Evolutionary conservation across 1,284 basidiomycete species (phyloP).

Genomic region (Malassezia equina): DNA sequence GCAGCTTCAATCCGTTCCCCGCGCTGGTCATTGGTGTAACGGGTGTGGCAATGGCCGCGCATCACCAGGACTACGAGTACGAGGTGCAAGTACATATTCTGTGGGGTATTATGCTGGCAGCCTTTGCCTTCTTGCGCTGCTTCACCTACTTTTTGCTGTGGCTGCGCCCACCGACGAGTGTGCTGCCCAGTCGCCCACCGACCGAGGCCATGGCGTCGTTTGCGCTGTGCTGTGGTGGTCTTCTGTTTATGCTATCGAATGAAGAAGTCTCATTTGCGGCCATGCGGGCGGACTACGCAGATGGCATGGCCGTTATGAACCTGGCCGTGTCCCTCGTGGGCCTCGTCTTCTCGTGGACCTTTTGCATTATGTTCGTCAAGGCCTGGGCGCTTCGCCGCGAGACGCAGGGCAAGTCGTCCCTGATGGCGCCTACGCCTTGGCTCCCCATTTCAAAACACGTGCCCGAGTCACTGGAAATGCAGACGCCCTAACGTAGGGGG

Average conservation of each 20-base stretch:
- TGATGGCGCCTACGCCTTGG: neutral
- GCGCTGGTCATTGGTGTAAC: slow-evolving; percentile 78
- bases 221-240: slow-evolving; percentile 73
- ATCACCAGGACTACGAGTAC: slow-evolving; percentile 78
- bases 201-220: slow-evolving; percentile 83
- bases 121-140: slow-evolving; percentile 65
- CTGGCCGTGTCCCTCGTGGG: slow-evolving; percentile 35
- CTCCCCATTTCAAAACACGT: neutral
- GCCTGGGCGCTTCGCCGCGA: slow-evolving; percentile 34
- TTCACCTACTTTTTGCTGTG: slow-evolving; percentile 90
- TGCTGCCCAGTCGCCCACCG: slow-evolving; percentile 80
- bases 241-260: slow-evolving; percentile 81
- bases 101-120: slow-evolving; percentile 84
- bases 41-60: slow-evolving; percentile 89
- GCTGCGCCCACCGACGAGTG: slow-evolving; percentile 56
- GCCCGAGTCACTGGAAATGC: neutral
- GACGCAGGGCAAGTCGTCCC: neutral
- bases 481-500: neutral
- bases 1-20: slow-evolving; percentile 78
- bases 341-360: slow-evolving; percentile 36
- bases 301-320: slow-evolving; percentile 53
- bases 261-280: slow-evolving; percentile 84
- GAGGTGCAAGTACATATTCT: slow-evolving; percentile 71
- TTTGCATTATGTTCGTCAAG: slow-evolving; percentile 36
- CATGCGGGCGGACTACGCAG: slow-evolving; percentile 79